Evolutionary conservation across 345 rosid genomes (phyloP).

Genomic region (Citrus medica): DNA sequence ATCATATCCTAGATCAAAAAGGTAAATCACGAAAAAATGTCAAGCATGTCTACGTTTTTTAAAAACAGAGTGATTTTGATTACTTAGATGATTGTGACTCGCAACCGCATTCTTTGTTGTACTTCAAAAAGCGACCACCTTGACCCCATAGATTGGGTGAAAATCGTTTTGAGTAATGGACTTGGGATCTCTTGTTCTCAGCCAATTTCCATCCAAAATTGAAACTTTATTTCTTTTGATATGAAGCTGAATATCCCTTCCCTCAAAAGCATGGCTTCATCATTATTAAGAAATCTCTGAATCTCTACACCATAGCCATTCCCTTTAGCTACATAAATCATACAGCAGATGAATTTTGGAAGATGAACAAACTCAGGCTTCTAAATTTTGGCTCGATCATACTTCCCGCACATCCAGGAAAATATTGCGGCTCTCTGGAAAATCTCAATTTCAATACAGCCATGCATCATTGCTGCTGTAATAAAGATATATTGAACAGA

Average conservation of each 20-base stretch:
- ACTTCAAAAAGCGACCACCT: neutral
- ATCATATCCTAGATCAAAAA: neutral
- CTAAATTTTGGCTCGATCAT: neutral
- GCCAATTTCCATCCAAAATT: neutral
- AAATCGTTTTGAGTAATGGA: neutral
- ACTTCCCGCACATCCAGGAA: neutral
- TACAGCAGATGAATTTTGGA: neutral
- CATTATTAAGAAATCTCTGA: neutral
- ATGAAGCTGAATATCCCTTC: slow-evolving; percentile 4
- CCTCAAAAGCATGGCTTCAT: neutral
- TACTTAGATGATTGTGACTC: neutral
- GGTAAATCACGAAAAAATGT: neutral
- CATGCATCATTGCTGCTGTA: neutral
- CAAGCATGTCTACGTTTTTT: too few species aligned
- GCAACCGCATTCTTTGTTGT: neutral
- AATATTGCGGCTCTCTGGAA: neutral
- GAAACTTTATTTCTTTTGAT: neutral
- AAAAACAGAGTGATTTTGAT: neutral
- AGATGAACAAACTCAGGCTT: neutral
- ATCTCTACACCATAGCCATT: neutral
- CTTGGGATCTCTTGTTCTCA: neutral
- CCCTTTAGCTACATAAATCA: neutral
- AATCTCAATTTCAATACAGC: neutral
- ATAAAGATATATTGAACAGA: neutral
- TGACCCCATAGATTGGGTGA: neutral